Conservation (phyloP, 2,329 filamentous ascomycete genomes). For the Pyricularia pennisetigena region DNA sequence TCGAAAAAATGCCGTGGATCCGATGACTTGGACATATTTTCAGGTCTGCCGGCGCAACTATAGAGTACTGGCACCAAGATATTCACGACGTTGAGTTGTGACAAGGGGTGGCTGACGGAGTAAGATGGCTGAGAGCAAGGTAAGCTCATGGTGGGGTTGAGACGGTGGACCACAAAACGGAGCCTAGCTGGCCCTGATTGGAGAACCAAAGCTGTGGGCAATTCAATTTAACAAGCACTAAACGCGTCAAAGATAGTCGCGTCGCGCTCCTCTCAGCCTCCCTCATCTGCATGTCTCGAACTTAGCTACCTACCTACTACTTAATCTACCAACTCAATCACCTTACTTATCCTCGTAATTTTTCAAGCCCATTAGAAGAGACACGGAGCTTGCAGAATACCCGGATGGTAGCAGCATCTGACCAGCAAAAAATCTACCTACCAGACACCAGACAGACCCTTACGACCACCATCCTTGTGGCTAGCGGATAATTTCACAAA, state of each 20-base stretch:
- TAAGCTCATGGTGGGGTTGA: background rate
- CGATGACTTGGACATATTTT: slow-evolving; percentile 2
- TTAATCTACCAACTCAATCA: too few relatives aligned
- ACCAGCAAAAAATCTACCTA: background rate
- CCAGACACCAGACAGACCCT: background rate
- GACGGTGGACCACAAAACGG: background rate
- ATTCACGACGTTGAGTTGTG: background rate
- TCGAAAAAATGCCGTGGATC: slow-evolving; percentile 5
- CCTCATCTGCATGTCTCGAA: background rate
- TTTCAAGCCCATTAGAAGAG: background rate
- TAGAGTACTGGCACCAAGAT: background rate
- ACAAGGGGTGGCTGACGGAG: background rate
- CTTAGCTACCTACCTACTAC: background rate
- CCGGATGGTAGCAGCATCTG: background rate
- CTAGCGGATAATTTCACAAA: background rate
- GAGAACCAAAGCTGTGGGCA: background rate
- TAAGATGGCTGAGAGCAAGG: too few relatives aligned
- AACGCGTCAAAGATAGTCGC: background rate
- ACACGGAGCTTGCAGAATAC: background rate
- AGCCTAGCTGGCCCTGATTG: background rate
- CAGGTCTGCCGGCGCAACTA: background rate
- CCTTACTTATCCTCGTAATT: background rate
- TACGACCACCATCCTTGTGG: background rate
- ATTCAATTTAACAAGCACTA: background rate
- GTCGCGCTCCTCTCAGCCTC: background rate